Base-by-base conservation (phyloP, 192 early-diverging fungal species). In the Backusella tuberculispora region DNA sequence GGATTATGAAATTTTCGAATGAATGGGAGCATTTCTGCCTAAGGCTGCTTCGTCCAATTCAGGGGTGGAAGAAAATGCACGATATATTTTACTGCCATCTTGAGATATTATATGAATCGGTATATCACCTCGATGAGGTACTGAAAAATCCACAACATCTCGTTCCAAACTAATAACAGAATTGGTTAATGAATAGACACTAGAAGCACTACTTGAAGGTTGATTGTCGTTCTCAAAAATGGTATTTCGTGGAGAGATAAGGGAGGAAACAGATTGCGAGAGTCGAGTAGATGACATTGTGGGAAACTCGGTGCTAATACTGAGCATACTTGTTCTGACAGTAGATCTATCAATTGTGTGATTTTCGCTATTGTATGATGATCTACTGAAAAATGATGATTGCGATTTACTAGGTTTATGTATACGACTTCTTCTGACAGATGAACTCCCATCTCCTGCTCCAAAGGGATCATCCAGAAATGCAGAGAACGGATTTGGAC, bases 381-480 rank as follows among this genome's bases (percentile, higher is more conserved):
- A 64, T 65, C 42, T 29, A 46, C 70, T 72, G 26, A 77, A 65
- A 63, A 60, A 77, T 1, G 76, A 77, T 10, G 76, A 77, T 34
- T 77, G 76, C n/a, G 76, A 77, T 37, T 73, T 71, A 2, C 45
- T 68, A 0, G 63, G 70, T 41, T 73, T 64, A n/a, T 77, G 76
- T 44, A 24, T 26, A 60, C 56, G 43, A 2, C 19, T 56, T 56
- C 48, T 29, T 42, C 44, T 69, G 12, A 13, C 5, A 37, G 26
- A 43, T 6, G 42, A 38, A 19, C n/a, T 13, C 21, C 14, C 13
- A 15, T 66, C 10, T 6, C 7, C 6, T 37, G 69, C 74, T 29
- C 70, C 67, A 47, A 76, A 76, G 0, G 71, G 76, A 68, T 77
- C 71, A 43, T 73, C 76, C 44, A 66, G 7, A 17, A 40, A 19